phyloP scores from a whole-genome alignment of 2,329 filamentous ascomycete species.

The Emmonsia crescens region DNA sequence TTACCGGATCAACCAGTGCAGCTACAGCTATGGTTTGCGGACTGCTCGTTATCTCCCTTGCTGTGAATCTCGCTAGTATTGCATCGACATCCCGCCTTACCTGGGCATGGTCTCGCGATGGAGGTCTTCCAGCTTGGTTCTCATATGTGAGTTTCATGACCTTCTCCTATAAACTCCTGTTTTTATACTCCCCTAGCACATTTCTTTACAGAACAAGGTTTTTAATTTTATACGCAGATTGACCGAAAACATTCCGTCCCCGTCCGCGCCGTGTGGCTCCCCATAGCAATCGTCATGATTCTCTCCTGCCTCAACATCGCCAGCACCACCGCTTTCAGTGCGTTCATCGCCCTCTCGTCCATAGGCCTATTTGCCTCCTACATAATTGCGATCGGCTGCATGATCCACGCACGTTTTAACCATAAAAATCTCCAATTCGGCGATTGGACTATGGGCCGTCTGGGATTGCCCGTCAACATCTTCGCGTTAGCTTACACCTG shows the following conservation, averaged over 20 bases:
- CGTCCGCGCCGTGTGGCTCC: slow-evolving; percentile 27
- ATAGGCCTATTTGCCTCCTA: slow-evolving; percentile 31
- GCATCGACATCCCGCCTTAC: slow-evolving; percentile 40
- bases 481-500: slow-evolving; percentile 26
- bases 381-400: slow-evolving; percentile 28
- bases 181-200: background rate
- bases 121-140: slow-evolving; percentile 34
- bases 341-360: slow-evolving; percentile 30
- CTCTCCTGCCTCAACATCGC: slow-evolving; percentile 33
- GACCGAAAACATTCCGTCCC: slow-evolving; percentile 26
- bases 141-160: slow-evolving; percentile 16
- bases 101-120: slow-evolving; percentile 42
- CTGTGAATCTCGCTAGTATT: slow-evolving; percentile 33
- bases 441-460: slow-evolving; percentile 23
- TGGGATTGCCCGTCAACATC: slow-evolving; percentile 24
- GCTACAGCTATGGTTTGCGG: slow-evolving; percentile 33
- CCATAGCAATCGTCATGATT: slow-evolving; percentile 22
- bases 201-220: background rate
- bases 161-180: background rate
- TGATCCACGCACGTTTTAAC: slow-evolving; percentile 25
- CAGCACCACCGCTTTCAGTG: slow-evolving; percentile 29
- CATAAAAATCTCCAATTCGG: slow-evolving; percentile 17
- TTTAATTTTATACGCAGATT: slow-evolving; percentile 18
- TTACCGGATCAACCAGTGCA: slow-evolving; percentile 31
- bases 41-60: slow-evolving; percentile 29